phyloP scores from a whole-genome alignment of 371 early-diverging fungal genomes.

The Fennellomyces sp. region DNA sequence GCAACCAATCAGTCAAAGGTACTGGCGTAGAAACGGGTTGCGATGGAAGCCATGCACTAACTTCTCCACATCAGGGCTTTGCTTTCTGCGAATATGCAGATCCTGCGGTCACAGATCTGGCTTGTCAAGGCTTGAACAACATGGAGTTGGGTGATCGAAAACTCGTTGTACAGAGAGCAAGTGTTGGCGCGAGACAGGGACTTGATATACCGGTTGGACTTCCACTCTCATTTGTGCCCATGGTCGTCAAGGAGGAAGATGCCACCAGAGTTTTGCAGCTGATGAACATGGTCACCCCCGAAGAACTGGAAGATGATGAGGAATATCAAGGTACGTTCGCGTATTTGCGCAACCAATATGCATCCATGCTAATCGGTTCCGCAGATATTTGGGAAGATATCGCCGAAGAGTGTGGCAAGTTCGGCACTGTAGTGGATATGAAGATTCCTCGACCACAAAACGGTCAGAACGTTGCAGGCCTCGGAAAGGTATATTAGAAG shows the following conservation, averaged over 20 bases:
- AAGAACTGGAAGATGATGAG: conserved; percentile 86
- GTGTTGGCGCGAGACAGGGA: conserved; percentile 73
- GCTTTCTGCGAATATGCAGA: conserved; percentile 97
- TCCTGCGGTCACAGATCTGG: conserved; percentile 87
- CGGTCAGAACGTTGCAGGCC: conserved; percentile 60
- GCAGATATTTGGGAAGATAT: conserved; percentile 93
- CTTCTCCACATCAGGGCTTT: conserved; percentile 70
- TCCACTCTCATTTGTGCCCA: conserved; percentile 10
- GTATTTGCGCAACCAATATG: background rate
- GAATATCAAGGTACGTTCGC: conserved; percentile 78
- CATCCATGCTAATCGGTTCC: background rate
- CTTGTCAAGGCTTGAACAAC: conserved; percentile 92
- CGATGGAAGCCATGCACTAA: background rate
- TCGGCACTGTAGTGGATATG: conserved; percentile 80
- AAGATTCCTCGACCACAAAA: conserved; percentile 84
- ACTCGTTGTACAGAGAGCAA: conserved; percentile 94
- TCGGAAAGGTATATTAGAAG: conserved; percentile 73
- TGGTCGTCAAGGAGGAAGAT: conserved; percentile 54
- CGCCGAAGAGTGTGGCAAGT: conserved; percentile 87
- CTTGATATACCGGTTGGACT: conserved; percentile 9
- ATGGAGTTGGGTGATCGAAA: conserved; percentile 95
- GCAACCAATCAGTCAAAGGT: conserved; percentile 83
- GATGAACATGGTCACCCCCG: conserved; percentile 93
- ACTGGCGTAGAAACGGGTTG: background rate
- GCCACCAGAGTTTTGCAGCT: conserved; percentile 83